These are phyloP conservation scores for Pythium graminicola DNA, from an alignment of 352 stramenopile genomes.

Conservation along the genomic window DNA sequence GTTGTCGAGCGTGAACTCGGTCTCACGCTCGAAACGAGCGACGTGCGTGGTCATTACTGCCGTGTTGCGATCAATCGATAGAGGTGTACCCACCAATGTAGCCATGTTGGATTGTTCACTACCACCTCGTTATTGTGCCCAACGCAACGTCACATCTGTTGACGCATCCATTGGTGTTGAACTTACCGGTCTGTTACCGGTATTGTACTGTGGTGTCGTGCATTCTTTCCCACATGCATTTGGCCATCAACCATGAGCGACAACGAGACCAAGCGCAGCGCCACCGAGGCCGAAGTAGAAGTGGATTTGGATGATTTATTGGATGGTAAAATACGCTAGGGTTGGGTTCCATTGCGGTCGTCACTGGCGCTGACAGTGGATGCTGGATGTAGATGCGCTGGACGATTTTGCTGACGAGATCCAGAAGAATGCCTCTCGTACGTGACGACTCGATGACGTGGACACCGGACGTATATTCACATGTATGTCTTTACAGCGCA, in stretches of 20 bases:
- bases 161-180: slow-evolving; percentile 19
- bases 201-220: slow-evolving; percentile 1
- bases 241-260: slow-evolving; percentile 1
- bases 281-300: slow-evolving; percentile 26
- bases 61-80: slow-evolving; percentile 16
- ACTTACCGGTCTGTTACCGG: slow-evolving; percentile 23
- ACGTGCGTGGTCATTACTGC: slow-evolving; percentile 20
- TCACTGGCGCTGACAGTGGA: slow-evolving; percentile 2
- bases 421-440: slow-evolving; percentile 23
- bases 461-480: no score
- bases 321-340: slow-evolving; percentile 33
- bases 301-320: slow-evolving; percentile 78
- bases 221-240: neutral
- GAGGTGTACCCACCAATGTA: no score
- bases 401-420: slow-evolving; percentile 80
- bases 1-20: slow-evolving; percentile 18
- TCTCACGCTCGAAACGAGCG: slow-evolving; percentile 1
- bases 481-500: neutral
- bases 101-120: slow-evolving; percentile 8
- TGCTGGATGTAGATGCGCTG: slow-evolving; percentile 41
- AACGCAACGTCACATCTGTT: slow-evolving; percentile 13
- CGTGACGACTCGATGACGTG: neutral
- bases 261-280: slow-evolving; percentile 26
- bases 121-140: neutral
- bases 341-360: no score